phyloP scores from a whole-genome alignment of 805 yeast species.

The Candida endomychidarum region DNA sequence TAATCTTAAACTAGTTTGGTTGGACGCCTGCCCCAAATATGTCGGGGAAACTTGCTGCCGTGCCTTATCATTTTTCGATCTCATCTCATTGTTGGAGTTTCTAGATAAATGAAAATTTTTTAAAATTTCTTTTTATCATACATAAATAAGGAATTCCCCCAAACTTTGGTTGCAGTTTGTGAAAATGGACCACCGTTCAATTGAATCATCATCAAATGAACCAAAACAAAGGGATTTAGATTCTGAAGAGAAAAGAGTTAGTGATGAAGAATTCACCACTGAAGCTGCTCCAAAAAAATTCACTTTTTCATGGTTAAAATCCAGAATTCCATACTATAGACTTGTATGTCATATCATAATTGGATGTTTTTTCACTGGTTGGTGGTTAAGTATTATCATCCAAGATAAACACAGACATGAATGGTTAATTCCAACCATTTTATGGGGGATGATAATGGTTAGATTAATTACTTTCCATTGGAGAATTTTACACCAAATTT shows the following conservation, averaged over 20 bases:
- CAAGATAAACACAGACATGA: slow-evolving; percentile 48
- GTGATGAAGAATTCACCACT: slow-evolving; percentile 10
- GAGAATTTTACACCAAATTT: slow-evolving; percentile 25
- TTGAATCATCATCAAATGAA: slow-evolving; percentile 1
- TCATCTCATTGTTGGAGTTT: slow-evolving; percentile 5
- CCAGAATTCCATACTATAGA: slow-evolving; percentile 12
- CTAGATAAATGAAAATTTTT: slow-evolving; percentile 4
- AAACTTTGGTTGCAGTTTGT: too few relatives aligned
- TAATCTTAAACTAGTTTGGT: background rate
- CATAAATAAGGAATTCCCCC: slow-evolving; percentile 4
- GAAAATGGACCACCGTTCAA: slow-evolving; percentile 3
- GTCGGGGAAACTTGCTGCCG: slow-evolving; percentile 5
- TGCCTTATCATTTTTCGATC: slow-evolving; percentile 6
- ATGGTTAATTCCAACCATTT: slow-evolving; percentile 59
- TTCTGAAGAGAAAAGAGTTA: slow-evolving; percentile 12
- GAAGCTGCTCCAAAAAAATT: slow-evolving; percentile 9
- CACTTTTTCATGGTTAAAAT: slow-evolving; percentile 8
- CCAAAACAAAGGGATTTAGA: slow-evolving; percentile 1
- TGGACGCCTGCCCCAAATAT: too few relatives aligned
- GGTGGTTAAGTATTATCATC: slow-evolving; percentile 57
- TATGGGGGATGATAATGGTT: slow-evolving; percentile 51
- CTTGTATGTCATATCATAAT: slow-evolving; percentile 20
- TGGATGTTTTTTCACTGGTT: slow-evolving; percentile 47
- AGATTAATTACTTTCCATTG: slow-evolving; percentile 53
- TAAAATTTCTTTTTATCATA: slow-evolving; percentile 4